phyloP scores from a whole-genome alignment of 345 rosid genomes.

The Eutrema japonicum region DNA sequence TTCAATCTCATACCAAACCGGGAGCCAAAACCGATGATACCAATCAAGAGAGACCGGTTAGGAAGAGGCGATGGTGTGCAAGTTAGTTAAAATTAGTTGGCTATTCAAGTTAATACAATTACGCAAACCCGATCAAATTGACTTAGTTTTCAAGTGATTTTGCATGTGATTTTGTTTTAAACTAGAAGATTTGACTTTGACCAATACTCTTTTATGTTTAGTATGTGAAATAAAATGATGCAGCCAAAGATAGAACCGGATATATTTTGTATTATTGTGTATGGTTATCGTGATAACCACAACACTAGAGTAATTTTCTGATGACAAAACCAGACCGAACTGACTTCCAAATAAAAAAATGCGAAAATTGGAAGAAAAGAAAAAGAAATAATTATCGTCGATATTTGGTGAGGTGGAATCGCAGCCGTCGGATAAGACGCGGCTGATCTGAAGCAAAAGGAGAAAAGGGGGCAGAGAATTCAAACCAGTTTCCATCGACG shows the following conservation, averaged over 20 bases:
- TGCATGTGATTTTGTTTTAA: not conserved
- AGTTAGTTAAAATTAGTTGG: constrained; percentile 19
- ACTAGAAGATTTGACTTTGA: constrained; percentile 10
- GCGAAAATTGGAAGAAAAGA: not conserved
- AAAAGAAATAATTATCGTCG: constrained; percentile 1
- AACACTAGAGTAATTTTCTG: too few species aligned
- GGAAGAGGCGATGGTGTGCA: constrained; percentile 68
- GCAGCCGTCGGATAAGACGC: constrained; percentile 44
- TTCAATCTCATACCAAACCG: constrained; percentile 35
- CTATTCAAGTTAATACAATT: constrained; percentile 4
- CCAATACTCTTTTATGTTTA: not conserved
- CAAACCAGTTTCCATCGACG: constrained; percentile 43
- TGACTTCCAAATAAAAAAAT: not conserved
- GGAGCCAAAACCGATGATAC: constrained; percentile 36
- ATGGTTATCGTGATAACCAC: too few species aligned
- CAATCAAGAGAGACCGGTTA: constrained; percentile 51
- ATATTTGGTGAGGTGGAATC: constrained; percentile 16
- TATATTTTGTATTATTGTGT: too few species aligned
- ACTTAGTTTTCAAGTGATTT: too few species aligned
- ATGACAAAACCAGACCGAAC: not conserved
- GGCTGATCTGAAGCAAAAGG: constrained; percentile 33
- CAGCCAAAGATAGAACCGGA: not conserved
- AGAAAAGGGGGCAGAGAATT: constrained; percentile 8
- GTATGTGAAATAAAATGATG: not conserved
- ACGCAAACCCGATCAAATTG: too few species aligned